A percentile compares a stretch with the other conserved stretches of the same genome.
Conservation (phyloP, 306 rosid species). For the Vigna radiata region DNA sequence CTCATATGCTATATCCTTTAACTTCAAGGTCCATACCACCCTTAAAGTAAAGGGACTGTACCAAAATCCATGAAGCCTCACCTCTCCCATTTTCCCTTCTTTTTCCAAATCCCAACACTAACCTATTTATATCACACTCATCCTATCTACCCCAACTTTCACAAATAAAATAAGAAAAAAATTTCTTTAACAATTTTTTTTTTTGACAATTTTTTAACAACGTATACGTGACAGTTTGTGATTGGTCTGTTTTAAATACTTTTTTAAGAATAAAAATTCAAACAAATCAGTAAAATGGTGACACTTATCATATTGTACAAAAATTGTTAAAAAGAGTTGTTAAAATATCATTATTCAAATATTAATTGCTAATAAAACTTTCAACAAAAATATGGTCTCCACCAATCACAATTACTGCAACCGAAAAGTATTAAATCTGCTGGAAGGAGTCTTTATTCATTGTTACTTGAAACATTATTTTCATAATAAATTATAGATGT, state of each 20-base stretch:
- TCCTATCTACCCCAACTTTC: background rate
- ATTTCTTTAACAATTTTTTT: no score
- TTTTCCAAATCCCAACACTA: background rate
- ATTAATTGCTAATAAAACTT: background rate
- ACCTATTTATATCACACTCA: background rate
- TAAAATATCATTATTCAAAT: no score
- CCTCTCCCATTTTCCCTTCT: conserved; percentile 26
- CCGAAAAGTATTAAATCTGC: background rate
- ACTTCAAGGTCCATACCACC: conserved; percentile 62
- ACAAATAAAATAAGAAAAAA: background rate
- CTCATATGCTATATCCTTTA: conserved; percentile 60
- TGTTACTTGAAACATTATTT: no score
- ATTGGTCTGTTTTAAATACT: no score
- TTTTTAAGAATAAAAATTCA: no score
- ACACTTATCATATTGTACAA: no score
- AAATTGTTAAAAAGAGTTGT: no score
- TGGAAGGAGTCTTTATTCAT: no score
- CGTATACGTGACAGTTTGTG: no score
- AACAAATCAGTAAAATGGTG: no score
- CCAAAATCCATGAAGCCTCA: conserved; percentile 66
- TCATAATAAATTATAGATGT: no score
- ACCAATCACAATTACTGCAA: background rate
- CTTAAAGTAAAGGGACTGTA: conserved; percentile 53
- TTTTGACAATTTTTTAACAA: no score
- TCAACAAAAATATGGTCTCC: background rate